Percentiles rank a stretch among this genome's conserved stretches.
These are phyloP conservation scores for Plantago elongata DNA, from an alignment of 257 asterid genomes.

Conservation along the genomic window DNA sequence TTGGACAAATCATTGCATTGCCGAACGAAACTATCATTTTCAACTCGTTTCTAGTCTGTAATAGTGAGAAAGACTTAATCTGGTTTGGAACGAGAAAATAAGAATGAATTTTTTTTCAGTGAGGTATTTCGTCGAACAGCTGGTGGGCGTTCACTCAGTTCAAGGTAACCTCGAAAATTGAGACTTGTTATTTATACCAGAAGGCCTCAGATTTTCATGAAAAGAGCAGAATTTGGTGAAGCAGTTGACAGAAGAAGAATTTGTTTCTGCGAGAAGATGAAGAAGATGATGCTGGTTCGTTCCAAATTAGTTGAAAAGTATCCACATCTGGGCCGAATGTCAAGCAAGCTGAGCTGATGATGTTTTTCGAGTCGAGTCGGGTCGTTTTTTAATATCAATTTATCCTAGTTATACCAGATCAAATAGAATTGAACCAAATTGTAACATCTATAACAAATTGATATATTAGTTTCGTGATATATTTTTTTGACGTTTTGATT, in stretches of 20 bases:
- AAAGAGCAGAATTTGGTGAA: neutral
- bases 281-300: neutral
- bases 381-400: no score
- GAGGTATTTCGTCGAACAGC: conserved; percentile 28
- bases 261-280: neutral
- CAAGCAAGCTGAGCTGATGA: no score
- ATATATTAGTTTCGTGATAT: no score
- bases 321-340: neutral
- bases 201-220: neutral
- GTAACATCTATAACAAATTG: no score
- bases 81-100: neutral
- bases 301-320: no score
- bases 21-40: conserved; percentile 34
- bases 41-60: conserved; percentile 10
- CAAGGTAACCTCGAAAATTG: neutral
- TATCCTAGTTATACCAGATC: no score
- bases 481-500: no score
- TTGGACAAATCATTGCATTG: conserved; percentile 20
- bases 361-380: no score
- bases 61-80: conserved; percentile 6
- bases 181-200: neutral
- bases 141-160: conserved; percentile 9
- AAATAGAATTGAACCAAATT: no score
- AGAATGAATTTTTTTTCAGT: neutral
- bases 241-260: neutral